Conservation (phyloP, 2,329 filamentous ascomycete genomes). For the Colletotrichum neosansevieriae region DNA sequence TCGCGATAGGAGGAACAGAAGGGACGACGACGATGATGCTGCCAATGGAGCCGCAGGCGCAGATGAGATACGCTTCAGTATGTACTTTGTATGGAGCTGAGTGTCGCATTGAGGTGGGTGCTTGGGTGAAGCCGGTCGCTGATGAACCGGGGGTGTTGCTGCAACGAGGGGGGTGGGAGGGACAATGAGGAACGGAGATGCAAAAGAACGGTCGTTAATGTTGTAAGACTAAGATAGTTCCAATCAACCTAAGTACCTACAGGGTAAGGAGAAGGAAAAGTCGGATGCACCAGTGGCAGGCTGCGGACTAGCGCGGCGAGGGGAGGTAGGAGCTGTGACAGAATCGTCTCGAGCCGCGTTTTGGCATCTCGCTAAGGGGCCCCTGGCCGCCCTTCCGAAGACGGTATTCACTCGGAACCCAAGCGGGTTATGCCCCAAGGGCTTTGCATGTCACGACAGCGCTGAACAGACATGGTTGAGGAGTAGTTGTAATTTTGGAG, state of each 20-base stretch:
- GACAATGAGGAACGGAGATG: no score
- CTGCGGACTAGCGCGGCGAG: conserved; percentile 23
- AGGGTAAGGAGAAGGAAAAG: no score
- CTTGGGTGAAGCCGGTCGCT: no score
- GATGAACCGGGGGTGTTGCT: no score
- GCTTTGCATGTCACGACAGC: conserved; percentile 17
- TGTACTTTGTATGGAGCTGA: no score
- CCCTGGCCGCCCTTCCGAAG: conserved; percentile 31
- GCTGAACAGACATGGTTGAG: conserved; percentile 7
- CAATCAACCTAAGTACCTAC: no score
- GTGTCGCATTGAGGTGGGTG: neutral
- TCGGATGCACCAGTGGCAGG: neutral
- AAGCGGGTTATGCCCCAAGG: conserved; percentile 12
- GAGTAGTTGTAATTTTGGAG: neutral
- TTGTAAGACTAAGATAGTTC: no score
- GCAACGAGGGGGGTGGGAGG: no score
- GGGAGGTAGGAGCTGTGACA: conserved; percentile 54
- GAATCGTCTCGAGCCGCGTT: conserved; percentile 64
- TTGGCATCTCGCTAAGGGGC: conserved; percentile 47
- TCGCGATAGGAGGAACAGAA: neutral
- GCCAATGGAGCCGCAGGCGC: conserved; percentile 29
- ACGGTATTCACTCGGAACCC: conserved; percentile 27
- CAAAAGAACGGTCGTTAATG: no score
- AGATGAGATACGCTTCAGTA: neutral
- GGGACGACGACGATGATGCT: conserved; percentile 18